These are phyloP conservation scores for Globisporangium camurandrum DNA, from an alignment of 352 stramenopile genomes.

Conservation along the genomic window DNA sequence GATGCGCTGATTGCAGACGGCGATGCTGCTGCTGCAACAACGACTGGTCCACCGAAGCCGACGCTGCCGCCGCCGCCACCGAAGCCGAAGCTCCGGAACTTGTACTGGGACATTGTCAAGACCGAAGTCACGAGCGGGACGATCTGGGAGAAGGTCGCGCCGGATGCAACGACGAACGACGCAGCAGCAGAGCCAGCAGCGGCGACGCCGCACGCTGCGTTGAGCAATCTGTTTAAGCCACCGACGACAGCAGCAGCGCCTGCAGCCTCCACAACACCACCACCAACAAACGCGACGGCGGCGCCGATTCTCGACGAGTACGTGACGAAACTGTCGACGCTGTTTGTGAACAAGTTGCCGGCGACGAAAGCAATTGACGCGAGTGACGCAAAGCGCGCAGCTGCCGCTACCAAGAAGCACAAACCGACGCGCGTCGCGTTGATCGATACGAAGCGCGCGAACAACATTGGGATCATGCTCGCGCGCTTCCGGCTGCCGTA, in stretches of 20 bases:
- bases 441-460: slow-evolving; percentile 78
- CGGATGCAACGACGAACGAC: background rate
- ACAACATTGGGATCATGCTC: slow-evolving; percentile 86
- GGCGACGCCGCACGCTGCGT: slow-evolving; percentile 8
- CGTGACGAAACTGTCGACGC: slow-evolving; percentile 52
- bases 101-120: slow-evolving; percentile 80
- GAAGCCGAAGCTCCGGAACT: slow-evolving; percentile 75
- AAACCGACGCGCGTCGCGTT: slow-evolving; percentile 65
- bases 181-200: slow-evolving; percentile 19
- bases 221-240: slow-evolving; percentile 27
- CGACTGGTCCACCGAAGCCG: slow-evolving; percentile 22
- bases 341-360: slow-evolving; percentile 77
- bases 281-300: slow-evolving; percentile 5
- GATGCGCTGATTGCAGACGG: slow-evolving; percentile 62
- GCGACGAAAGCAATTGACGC: slow-evolving; percentile 37
- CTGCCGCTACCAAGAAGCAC: slow-evolving; percentile 30
- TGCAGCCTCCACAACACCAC: background rate
- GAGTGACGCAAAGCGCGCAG: slow-evolving; percentile 32
- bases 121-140: slow-evolving; percentile 45
- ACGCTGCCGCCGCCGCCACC: slow-evolving; percentile 29
- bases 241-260: background rate
- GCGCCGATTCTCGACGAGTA: slow-evolving; percentile 58
- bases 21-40: slow-evolving; percentile 4
- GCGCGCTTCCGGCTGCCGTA: slow-evolving; percentile 79
- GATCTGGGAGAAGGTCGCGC: slow-evolving; percentile 65